A percentile compares a stretch with the other conserved stretches of the same genome.
Conservation (phyloP, 1,284 basidiomycete species). For the Leccinum holopus region DNA sequence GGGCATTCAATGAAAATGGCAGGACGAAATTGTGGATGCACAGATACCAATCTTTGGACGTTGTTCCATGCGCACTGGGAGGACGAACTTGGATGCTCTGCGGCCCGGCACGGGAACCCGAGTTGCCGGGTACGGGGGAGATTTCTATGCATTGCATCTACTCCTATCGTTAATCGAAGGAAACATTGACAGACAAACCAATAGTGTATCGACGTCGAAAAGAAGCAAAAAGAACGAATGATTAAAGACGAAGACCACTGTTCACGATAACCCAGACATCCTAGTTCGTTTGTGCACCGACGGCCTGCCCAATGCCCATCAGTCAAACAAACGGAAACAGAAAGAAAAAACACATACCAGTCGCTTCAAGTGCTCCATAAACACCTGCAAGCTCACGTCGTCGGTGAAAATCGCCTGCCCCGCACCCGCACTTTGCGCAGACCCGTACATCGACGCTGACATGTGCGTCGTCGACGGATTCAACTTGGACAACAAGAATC, state of each 20-base stretch:
- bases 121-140: background rate
- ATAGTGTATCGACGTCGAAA: conserved; percentile 17
- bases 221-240: conserved; percentile 1
- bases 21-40: too few relatives aligned
- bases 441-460: conserved; percentile 85
- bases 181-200: conserved; percentile 9
- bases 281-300: conserved; percentile 69
- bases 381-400: conserved; percentile 95
- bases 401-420: conserved; percentile 99
- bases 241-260: background rate
- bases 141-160: conserved; percentile 19
- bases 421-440: conserved; percentile 55
- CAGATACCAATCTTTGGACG: too few relatives aligned
- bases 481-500: conserved; percentile 94
- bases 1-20: too few relatives aligned
- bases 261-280: conserved; percentile 1
- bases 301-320: conserved; percentile 43
- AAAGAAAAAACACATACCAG: conserved; percentile 51
- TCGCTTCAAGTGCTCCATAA: conserved; percentile 94
- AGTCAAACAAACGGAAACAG: conserved; percentile 1
- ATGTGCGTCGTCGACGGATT: conserved; percentile 99
- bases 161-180: conserved; percentile 14
- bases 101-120: too few relatives aligned
- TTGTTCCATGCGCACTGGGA: too few relatives aligned
- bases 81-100: too few relatives aligned